Evolutionary conservation across 352 stramenopile genomes (phyloP).

Genomic region (Blastocystis sp.): DNA sequence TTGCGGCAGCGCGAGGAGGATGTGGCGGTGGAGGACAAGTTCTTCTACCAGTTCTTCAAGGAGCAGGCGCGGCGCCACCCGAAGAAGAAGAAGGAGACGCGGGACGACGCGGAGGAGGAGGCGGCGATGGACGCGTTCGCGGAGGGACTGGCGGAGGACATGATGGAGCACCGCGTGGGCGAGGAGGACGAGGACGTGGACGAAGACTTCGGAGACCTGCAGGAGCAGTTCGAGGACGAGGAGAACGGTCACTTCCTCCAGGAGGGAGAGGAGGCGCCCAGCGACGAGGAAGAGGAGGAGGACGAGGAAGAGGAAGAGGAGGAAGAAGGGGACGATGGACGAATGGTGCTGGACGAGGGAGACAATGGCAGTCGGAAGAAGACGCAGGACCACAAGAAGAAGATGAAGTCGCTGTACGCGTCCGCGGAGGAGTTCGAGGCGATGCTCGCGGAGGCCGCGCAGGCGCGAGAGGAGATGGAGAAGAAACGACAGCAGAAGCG

Average conservation of each 20-base stretch:
- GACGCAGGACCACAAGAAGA: constrained; percentile 13
- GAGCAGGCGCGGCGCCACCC: constrained; percentile 67
- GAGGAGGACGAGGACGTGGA: constrained; percentile 64
- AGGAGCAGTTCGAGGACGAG: constrained; percentile 63
- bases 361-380: constrained; percentile 60
- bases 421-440: constrained; percentile 35
- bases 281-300: constrained; percentile 57
- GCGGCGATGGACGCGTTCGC: constrained; percentile 71
- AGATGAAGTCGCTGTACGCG: constrained; percentile 43
- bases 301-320: constrained; percentile 56
- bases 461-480: background rate
- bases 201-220: background rate
- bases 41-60: constrained; percentile 81
- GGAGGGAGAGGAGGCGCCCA: constrained; percentile 61
- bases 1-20: constrained; percentile 67
- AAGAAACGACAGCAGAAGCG: background rate
- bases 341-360: constrained; percentile 60
- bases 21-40: constrained; percentile 71
- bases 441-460: background rate
- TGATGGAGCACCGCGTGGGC: constrained; percentile 68
- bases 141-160: constrained; percentile 70
- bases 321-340: constrained; percentile 55
- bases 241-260: constrained; percentile 58
- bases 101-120: constrained; percentile 67
- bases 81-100: constrained; percentile 60